Evolutionary conservation across 2,329 filamentous ascomycete species (phyloP).

Genomic region (Penicillium sclerotigenum): DNA sequence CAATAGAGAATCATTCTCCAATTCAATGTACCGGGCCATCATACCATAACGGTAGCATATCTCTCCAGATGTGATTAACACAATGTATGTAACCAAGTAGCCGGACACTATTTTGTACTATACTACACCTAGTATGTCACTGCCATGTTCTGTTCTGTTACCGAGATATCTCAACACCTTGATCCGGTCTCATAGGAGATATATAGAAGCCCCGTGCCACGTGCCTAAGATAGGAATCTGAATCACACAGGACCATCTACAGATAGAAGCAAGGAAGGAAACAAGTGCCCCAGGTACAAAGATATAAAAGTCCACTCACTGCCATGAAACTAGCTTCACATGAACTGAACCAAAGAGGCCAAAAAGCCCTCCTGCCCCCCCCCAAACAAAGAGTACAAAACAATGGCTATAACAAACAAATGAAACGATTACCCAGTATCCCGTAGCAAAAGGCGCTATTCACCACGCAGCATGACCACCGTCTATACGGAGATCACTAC

Average conservation of each 20-base stretch:
- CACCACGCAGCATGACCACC: slow-evolving; percentile 9
- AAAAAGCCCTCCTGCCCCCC: too few species aligned
- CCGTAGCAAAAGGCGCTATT: neutral
- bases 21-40: too few species aligned
- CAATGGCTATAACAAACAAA: neutral
- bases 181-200: too few species aligned
- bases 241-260: neutral
- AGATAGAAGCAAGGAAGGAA: neutral
- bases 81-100: neutral
- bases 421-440: neutral
- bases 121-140: too few species aligned
- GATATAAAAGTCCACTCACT: neutral
- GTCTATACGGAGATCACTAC: slow-evolving; percentile 6
- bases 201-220: too few species aligned
- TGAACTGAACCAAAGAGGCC: neutral
- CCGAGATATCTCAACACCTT: too few species aligned
- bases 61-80: neutral
- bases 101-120: too few species aligned
- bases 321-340: neutral
- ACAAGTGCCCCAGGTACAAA: neutral
- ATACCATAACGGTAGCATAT: neutral
- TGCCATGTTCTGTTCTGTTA: too few species aligned
- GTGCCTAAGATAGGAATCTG: too few species aligned
- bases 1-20: neutral
- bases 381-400: too few species aligned